These are phyloP conservation scores for Xerocomus tenax DNA, from an alignment of 1,284 basidiomycete species.

Conservation along the genomic window DNA sequence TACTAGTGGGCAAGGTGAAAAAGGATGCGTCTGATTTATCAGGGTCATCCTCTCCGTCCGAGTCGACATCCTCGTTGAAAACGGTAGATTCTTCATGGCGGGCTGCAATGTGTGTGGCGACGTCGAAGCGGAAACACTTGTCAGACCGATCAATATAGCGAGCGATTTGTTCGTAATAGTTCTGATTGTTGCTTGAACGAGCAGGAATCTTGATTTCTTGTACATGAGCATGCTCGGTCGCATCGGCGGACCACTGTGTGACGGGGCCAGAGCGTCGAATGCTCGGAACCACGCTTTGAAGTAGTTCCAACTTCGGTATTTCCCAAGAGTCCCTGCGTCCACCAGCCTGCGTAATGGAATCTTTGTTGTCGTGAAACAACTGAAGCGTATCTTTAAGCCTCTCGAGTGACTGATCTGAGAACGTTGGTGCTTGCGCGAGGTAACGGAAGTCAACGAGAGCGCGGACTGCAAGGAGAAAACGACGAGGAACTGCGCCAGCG, in stretches of 20 bases:
- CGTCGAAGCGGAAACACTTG: not conserved
- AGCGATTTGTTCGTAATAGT: too few relatives aligned
- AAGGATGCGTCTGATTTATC: too few relatives aligned
- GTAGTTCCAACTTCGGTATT: not conserved
- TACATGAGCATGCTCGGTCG: not conserved
- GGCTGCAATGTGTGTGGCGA: not conserved
- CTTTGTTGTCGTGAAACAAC: not conserved
- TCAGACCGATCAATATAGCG: not conserved
- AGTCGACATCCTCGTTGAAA: too few relatives aligned
- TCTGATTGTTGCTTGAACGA: too few relatives aligned
- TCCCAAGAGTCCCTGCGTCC: too few relatives aligned
- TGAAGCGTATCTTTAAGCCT: not conserved
- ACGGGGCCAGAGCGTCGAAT: not conserved
- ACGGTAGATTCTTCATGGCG: not conserved
- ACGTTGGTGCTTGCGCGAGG: not conserved
- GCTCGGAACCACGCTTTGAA: not conserved
- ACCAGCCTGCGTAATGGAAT: not conserved
- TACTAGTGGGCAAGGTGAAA: too few relatives aligned
- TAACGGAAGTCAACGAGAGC: not conserved
- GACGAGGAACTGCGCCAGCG: not conserved
- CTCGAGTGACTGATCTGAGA: not conserved
- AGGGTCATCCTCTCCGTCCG: not conserved
- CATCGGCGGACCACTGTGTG: not conserved
- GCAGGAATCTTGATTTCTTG: too few relatives aligned
- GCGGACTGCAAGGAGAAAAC: not conserved